Evolutionary conservation across 371 early-diverging fungal species (phyloP), one percentile per base, ranked within the genome.

Genomic region (Mucor saturninus): DNA sequence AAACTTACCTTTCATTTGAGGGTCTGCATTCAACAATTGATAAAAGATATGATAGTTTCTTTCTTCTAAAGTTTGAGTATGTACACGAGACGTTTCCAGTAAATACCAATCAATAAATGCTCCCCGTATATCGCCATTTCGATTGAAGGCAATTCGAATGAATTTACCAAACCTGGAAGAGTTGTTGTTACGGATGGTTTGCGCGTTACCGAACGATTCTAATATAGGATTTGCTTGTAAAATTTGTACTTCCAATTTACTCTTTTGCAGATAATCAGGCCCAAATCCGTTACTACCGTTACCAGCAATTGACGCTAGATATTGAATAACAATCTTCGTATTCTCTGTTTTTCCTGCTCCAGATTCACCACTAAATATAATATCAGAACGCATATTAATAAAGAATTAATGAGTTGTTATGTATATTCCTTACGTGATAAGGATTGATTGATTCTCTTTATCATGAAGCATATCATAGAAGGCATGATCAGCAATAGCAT

Each of bases 281-380:
- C 62, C 51, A 51, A 59, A 66, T 5, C 61, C 67, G 62, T 75
- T 56, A 68, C 64, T 68, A 8, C 65, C 59, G 43, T 87, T 87
- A 31, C 89, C 81, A 2, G 98, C 96, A 38, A 96, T 90, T 2
- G 93, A 85, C 0, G 99, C 92, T 52, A 99, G 80, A 79, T 98
- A 99, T 72, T 98, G 96, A 57, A 99, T 99, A n/a, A 99, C 98
- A 65, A 96, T 96, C 71, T 99, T 99, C 15, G 99, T 98, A 79
- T 98, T 99, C 77, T 98, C 99, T 8, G 99, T 99, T 80, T 99
- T 99, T 56, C 99, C 99, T 30, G 99, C 99, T 40, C 99, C 99
- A 26, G 98, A 98, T 82, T 99, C 99, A 62, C 99, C 99, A 46
- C 93, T 93, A 59, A 46, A 4, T 6, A 21, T 21, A 21, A 21